Percentiles rank a stretch among this genome's conserved stretches.
These are phyloP conservation scores for Pseudocercospora vitis DNA, from an alignment of 2,329 filamentous ascomycete species.

Conservation along the genomic window DNA sequence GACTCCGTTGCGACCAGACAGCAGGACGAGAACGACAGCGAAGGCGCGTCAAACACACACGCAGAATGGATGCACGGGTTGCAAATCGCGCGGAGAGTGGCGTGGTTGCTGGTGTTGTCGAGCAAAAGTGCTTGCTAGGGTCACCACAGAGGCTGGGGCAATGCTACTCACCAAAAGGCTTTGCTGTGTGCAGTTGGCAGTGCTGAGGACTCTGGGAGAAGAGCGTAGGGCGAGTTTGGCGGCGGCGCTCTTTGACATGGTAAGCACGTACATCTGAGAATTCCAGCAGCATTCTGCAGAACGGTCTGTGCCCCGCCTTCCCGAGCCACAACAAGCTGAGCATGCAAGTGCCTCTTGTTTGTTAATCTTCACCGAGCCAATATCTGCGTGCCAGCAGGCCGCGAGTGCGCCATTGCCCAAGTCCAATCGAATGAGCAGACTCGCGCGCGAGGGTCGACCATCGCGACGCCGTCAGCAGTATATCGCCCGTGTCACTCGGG, in stretches of 20 bases:
- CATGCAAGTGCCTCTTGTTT: no score
- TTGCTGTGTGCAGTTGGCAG: background rate
- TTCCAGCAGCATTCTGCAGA: no score
- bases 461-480: no score
- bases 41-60: constrained; percentile 19
- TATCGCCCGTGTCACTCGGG: no score
- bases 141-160: background rate
- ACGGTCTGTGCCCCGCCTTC: no score
- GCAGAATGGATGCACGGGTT: background rate
- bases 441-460: no score
- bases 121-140: background rate
- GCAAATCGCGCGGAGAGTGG: constrained; percentile 15
- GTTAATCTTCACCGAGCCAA: no score
- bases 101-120: constrained; percentile 9
- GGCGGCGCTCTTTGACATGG: background rate
- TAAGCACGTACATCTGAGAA: no score
- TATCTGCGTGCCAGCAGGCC: no score
- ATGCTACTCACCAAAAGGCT: background rate
- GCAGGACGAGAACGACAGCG: constrained; percentile 8
- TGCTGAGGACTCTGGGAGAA: background rate
- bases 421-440: no score
- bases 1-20: constrained; percentile 5
- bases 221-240: background rate
- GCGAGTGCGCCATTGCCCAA: no score
- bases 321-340: no score